A percentile compares a stretch with the other conserved stretches of the same genome.
Evolutionary conservation across 306 rosid genomes (phyloP).

Genomic region (Coriaria nepalensis): DNA sequence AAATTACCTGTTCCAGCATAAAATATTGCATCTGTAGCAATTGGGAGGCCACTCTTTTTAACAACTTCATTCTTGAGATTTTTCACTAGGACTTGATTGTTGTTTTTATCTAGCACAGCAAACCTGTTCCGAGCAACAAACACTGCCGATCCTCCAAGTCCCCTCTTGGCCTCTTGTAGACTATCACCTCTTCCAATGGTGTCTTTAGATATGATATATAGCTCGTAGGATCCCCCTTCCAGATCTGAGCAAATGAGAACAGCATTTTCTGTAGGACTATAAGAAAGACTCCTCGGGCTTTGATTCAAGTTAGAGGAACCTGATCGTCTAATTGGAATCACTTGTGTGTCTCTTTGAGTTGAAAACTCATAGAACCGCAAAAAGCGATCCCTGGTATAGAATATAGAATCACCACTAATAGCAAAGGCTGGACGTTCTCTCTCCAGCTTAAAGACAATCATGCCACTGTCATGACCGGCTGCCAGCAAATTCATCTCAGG

Average conservation of each 20-base stretch:
- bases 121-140: slow-evolving; percentile 89
- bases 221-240: slow-evolving; percentile 90
- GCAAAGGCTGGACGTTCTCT: slow-evolving; percentile 88
- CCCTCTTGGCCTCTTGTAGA: slow-evolving; percentile 78
- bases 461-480: slow-evolving; percentile 95
- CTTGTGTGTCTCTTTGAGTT: slow-evolving; percentile 68
- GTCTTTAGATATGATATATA: slow-evolving; percentile 66
- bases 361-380: slow-evolving; percentile 74
- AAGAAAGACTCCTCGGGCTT: slow-evolving; percentile 78
- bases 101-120: slow-evolving; percentile 77
- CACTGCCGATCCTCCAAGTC: slow-evolving; percentile 82
- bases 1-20: slow-evolving; percentile 82
- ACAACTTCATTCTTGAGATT: slow-evolving; percentile 63
- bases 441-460: slow-evolving; percentile 89
- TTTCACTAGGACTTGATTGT: slow-evolving; percentile 54
- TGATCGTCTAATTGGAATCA: slow-evolving; percentile 70
- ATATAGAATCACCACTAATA: slow-evolving; percentile 67
- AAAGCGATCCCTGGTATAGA: slow-evolving; percentile 74
- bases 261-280: slow-evolving; percentile 77
- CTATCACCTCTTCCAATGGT: slow-evolving; percentile 59
- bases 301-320: slow-evolving; percentile 68
- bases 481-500: slow-evolving; percentile 97
- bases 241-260: slow-evolving; percentile 82
- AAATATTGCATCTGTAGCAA: slow-evolving; percentile 68
- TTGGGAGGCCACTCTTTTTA: slow-evolving; percentile 60